Percentiles rank a stretch among this genome's conserved stretches.
These are phyloP conservation scores for Leucocoprinus birnbaumii DNA, from an alignment of 768 basidiomycete genomes.

Conservation along the genomic window DNA sequence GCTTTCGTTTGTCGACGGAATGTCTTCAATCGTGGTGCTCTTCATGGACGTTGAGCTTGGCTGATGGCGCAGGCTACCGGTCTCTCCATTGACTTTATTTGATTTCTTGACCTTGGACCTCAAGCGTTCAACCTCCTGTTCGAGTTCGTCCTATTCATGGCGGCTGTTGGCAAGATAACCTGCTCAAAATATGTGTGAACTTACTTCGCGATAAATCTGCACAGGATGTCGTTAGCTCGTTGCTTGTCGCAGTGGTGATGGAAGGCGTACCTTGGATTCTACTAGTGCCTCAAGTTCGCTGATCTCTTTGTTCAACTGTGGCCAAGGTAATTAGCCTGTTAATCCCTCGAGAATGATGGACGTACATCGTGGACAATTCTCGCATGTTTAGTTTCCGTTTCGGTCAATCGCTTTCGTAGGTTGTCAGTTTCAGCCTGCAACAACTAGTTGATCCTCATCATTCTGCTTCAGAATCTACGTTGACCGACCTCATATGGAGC, in stretches of 20 bases:
- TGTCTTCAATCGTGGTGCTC: conserved; percentile 17
- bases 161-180: not conserved
- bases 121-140: conserved; percentile 75
- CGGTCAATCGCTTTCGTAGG: conserved; percentile 63
- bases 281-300: conserved; percentile 89
- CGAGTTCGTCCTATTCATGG: conserved; percentile 70
- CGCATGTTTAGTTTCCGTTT: conserved; percentile 74
- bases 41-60: conserved; percentile 24
- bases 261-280: conserved; percentile 76
- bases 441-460: not conserved
- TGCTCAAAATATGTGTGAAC: not conserved
- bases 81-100: conserved; percentile 43
- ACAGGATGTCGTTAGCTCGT: no score
- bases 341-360: conserved; percentile 3
- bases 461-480: not conserved
- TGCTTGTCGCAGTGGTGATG: not conserved
- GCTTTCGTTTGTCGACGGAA: conserved; percentile 19
- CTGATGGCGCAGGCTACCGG: conserved; percentile 26
- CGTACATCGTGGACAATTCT: conserved; percentile 66
- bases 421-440: conserved; percentile 62
- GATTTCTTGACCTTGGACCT: conserved; percentile 65
- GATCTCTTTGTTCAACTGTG: conserved; percentile 86
- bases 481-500: conserved; percentile 48
- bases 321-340: conserved; percentile 4
- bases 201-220: not conserved